Evolutionary conservation across 345 rosid genomes (phyloP).

Genomic region (Melaleuca quinquenervia): DNA sequence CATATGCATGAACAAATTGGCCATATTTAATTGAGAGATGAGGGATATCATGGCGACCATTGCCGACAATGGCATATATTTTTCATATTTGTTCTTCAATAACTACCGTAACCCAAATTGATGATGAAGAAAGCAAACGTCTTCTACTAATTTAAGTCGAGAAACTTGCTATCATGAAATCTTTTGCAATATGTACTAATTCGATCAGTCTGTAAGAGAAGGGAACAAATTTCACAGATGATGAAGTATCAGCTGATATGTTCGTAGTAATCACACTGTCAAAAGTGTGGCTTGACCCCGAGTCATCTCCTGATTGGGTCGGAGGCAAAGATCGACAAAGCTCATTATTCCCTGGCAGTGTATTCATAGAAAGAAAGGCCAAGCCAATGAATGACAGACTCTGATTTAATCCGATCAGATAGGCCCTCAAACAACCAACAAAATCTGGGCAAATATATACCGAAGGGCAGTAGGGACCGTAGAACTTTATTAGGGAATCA

Average conservation of each 20-base stretch:
- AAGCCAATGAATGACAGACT: neutral
- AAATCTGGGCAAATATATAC: too few relatives aligned
- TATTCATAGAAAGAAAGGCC: neutral
- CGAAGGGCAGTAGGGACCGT: too few relatives aligned
- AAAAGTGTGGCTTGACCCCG: neutral
- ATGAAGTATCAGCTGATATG: neutral
- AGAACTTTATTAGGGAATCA: too few relatives aligned
- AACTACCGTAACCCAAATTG: neutral
- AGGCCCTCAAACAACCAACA: neutral
- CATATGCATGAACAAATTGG: neutral
- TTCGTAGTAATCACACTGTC: neutral
- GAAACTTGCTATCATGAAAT: neutral
- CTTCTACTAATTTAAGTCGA: neutral
- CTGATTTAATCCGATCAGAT: neutral
- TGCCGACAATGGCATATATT: neutral
- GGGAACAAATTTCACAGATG: neutral
- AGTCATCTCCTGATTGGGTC: neutral
- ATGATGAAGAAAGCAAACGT: neutral
- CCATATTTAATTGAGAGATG: neutral
- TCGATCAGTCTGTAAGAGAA: neutral
- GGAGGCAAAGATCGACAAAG: neutral
- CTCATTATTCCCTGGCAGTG: neutral
- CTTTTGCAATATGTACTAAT: neutral
- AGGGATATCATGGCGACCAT: neutral
- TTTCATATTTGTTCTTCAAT: neutral